Base-by-base conservation (phyloP, 2,329 filamentous ascomycete species). In the Parastagonospora avenae region DNA sequence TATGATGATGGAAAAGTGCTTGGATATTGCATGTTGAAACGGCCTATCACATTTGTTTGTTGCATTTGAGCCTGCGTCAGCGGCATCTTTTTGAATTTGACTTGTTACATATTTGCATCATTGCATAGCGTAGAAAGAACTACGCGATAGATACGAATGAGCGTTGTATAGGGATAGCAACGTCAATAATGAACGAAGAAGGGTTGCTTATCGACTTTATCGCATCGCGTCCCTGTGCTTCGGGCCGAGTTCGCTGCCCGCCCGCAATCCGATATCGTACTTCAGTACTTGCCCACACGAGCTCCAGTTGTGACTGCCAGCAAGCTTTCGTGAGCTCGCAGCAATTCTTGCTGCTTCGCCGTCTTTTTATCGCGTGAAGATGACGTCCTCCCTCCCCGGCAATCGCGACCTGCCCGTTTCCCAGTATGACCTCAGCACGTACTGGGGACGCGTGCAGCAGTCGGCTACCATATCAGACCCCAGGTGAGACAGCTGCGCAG, bases 391-490 rank as follows among this genome's bases (percentile, higher is more conserved):
- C 24, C 72, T 86, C 27, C 84, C 85, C 24, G 85, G 85, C 48
- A 83, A 75, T 62, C 89, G 93, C 74, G 91, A 96, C 75, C 82
- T 97, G 59, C 94, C 94, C 55, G 85, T 87, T 49, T 99, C 94
- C 47, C 91, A 92, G 76, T 93, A 95, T 83, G 91, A 99, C 73
- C 82, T 99, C 68, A 85, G 77, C 71, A 97, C 92, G 40, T 99
- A 99, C 79, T 94, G 90, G 90, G 94, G 94, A 60, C 87, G 94
- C 52, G 94, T 97, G 69, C 85, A 84, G 77, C 93, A 99, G 79
- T 87, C 92, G 14, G 88, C 90, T 54, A 87, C 92, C 66, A 86
- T 99, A 66, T 89, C 92, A 72, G 94, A 99, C 80, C 94, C 94
- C 63, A 94, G 92, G 93, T 97, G 82, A 86, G 90, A 66, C 52